A percentile compares a stretch with the other conserved stretches of the same genome.
These are phyloP conservation scores for Eruca vesicaria DNA, from an alignment of 441 rosid genomes.

Conservation along the genomic window DNA sequence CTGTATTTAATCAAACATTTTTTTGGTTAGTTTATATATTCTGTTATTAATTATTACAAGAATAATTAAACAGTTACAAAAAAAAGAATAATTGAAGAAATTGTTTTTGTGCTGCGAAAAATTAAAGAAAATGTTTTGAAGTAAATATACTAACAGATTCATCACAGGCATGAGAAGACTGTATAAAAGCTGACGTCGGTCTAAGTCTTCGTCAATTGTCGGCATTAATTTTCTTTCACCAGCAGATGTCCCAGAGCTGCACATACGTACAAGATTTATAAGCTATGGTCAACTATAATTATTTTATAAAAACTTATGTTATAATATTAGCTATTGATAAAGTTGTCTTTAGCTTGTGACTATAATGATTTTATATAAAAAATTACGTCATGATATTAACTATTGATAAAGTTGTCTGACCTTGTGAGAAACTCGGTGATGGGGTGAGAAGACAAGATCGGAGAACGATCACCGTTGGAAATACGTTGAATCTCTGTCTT, in stretches of 20 bases:
- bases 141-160: constrained; percentile 52
- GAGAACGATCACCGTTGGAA: constrained; percentile 66
- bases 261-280: neutral
- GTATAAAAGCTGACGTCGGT: constrained; percentile 55
- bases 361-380: neutral
- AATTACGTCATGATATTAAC: neutral
- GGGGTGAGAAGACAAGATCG: constrained; percentile 61
- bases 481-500: constrained; percentile 62
- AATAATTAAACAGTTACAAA: neutral
- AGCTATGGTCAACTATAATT: constrained; percentile 1
- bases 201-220: constrained; percentile 61
- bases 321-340: neutral
- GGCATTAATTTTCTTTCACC: constrained; percentile 81
- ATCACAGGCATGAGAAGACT: constrained; percentile 76
- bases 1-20: constrained; percentile 24
- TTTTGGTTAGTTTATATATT: neutral
- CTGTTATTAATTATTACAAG: neutral
- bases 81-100: neutral
- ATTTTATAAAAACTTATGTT: neutral
- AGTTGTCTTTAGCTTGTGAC: constrained; percentile 49
- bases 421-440: constrained; percentile 74
- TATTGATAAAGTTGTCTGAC: constrained; percentile 25
- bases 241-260: constrained; percentile 76
- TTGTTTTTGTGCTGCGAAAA: neutral
- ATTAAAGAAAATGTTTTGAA: neutral